Evolutionary conservation across 1,139 yeast genomes (phyloP), one percentile per base, ranked within the genome.

Genomic region (Petasospora rhodanensis): DNA sequence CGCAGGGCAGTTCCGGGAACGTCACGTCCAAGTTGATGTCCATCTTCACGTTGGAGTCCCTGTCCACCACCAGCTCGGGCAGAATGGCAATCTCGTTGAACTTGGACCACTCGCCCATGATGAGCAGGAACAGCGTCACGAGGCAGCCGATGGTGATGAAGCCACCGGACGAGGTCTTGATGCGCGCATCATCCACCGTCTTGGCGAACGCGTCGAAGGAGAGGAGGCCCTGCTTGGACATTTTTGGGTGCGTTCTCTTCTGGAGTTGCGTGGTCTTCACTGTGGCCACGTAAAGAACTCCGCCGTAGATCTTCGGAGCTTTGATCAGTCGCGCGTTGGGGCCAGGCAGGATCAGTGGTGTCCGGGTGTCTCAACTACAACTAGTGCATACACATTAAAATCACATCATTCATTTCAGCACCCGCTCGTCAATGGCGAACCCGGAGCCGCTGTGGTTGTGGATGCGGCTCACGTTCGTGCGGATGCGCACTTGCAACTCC

Each of bases 101-200:
- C 49, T 82, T 85, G 23, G 56, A 45, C 73, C 91, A 85, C 59
- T 91, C 97, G 47, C 77, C 77, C 16, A 79, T 45, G 33, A 87
- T 64, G 45, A 91, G 68, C 38, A 81, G 49, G 18, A 80, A 40
- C 18, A 86, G 80, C 6, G 83, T 68, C 13, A 76, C 34, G 2
- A 78, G 55, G 52, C 96, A 82, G 6, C 76, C 61, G 30, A 91
- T 56, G 7, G 97, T 87, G 48, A 91, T 84, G 24, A 86, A 52
- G 3, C 96, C 98, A 32, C 98, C 98, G 6, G 91, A 71, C 4
- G 89, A 70, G 3, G 98, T 91, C 46, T 83, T 77, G 41, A 91
- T 76, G 37, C 85, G 72, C 6, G 95, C 95, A 57, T 91, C 98
- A 51, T 89, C 97, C 28, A 85, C 89, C 6, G 97, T 86, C 60